Evolutionary conservation across 495 filamentous ascomycete genomes (phyloP), one percentile per base, ranked within the genome.

Genomic region (Neurospora tetrasperma): DNA sequence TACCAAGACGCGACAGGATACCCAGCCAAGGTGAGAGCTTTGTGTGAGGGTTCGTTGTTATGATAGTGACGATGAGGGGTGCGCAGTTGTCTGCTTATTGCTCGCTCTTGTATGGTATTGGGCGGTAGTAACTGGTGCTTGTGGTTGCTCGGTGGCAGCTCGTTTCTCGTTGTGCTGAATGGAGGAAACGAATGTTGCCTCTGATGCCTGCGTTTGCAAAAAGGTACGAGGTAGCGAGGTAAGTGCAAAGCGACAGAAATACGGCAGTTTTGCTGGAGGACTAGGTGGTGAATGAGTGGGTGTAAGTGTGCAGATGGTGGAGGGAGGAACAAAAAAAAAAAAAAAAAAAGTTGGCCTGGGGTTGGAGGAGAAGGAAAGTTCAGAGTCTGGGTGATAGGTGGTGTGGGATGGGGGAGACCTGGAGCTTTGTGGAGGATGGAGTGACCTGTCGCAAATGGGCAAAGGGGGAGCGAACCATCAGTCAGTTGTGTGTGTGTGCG

Each of bases 331-430:
- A 31, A 31, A 31, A 31, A 68, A 72, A 74, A 77, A 75, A 76
- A 41, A 76, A 41, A 41, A 79, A 78, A 77, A 59, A 7, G 48
- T 14, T 54, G 20, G 74, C 75, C 78, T 75, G 78, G 78, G 79
- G 77, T 78, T 79, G 76, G 78, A 75, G 76, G 74, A 78, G 72
- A 77, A 76, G 54, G 75, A 59, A 59, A 59, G 48, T 59, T 59
- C 20, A 59, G 27, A 27, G 48, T 14, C 48, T 59, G 48, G 46
- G 20, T 59, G 27, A 76, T 41, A 41, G 40, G 40, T 75, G 71
- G 75, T 73, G 75, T 74, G 74, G 76, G 76, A 72, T 76, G 75
- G 71, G 74, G 72, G 72, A 70, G 70, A n/a, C n/a, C n/a, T n/a
- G n/a, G n/a, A 72, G 76, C 74, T 73, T 77, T 71, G 75, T 71